Base-by-base conservation (phyloP, 2,329 filamentous ascomycete genomes). In the Geoglossum cookeanum region DNA sequence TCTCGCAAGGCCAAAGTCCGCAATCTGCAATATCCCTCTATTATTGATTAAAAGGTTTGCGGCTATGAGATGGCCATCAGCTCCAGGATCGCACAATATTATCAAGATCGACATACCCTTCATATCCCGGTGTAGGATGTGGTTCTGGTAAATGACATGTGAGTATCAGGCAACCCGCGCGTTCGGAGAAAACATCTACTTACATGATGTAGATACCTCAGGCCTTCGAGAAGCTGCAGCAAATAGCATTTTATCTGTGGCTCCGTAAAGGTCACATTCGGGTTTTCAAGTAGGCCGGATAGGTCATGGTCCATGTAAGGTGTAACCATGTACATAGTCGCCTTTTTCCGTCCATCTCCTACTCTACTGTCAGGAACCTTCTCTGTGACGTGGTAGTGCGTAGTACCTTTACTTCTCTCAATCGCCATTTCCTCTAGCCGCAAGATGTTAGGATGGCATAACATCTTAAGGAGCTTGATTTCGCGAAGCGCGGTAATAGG, bases 251-350 rank as follows among this genome's bases (percentile, higher is more conserved):
- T 98, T 70, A 97, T 94, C 68, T 97, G 90, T 3, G 87, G 78
- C 65, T 90, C 84, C 54, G 85, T 86, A 65, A 98, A 91, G 45
- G 80, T 79, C 44, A 98, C 90, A 5, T 84, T 82, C 8, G 91
- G 91, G 65, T 98, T 98, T 69, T 97, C 92, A 64, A 98, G 81
- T 33, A 98, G 80, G 49, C 92, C 92, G 7, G 91, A 94, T n/a
- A 98, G 78, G 71, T 98, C 92, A 71, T 98, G 92, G 64, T 97
- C 90, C 89, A 97, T 96, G 70, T 98, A 98, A 5, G 91, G 92
- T 49, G 84, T 96, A 55, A 94, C 91, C 92, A 98, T 98, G 72
- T 97, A 97, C 76, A 98, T 89, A 63, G 90, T 90, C 3, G 84
- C 83, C 59, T 84, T 81, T 71, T 57, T 58, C 17, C 48, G 33